Evolutionary conservation across 148 eudicot species (phyloP), one percentile per base, ranked within the genome.

Genomic region (Chenopodium suecicum): DNA sequence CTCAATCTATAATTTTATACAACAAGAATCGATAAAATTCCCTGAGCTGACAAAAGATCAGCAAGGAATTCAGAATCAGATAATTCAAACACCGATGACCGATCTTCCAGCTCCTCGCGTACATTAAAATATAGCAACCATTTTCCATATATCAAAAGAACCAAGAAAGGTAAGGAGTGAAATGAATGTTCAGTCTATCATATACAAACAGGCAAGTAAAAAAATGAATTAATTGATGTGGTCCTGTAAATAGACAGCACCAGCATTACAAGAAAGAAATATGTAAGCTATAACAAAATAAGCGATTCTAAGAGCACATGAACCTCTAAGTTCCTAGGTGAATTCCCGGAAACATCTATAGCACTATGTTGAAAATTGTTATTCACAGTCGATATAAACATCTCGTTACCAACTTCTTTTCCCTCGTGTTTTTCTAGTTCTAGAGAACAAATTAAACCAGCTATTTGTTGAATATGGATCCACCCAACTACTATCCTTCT

Each of bases 401-500:
- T 60, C 29, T 48, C 62, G 76, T 17, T 73, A 74, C 74, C 68
- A 27, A 64, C 37, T 54, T 80, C 32, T 72, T 34, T 70, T 23
- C 75, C 41, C 29, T 78, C 76, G 78, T 25, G 65, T 31, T 81
- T 76, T 76, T 77, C 72, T 82, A 62, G 20, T 50, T 64, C 50
- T 84, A 34, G 67, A 23, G 70, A 90, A 88, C 6, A 84, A 50
- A n/a, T 77, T 48, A 74, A 85, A 74, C 87, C 87, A 85, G 47
- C 84, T 82, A 37, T 50, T 74, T n/a, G 70, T 74, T 8, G 84
- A 64, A 70, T 88, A 88, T 10, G 92, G 92, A 86, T 91, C 94
- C 66, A 87, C 88, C 94, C 94, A 91, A 69, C 69, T 73, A 78
- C 66, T 83, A 77, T 91, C 94, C 48, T 85, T 86, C 81, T 90